Conservation (phyloP, 202 grass and related monocot genomes). For the Eragrostis tef region DNA sequence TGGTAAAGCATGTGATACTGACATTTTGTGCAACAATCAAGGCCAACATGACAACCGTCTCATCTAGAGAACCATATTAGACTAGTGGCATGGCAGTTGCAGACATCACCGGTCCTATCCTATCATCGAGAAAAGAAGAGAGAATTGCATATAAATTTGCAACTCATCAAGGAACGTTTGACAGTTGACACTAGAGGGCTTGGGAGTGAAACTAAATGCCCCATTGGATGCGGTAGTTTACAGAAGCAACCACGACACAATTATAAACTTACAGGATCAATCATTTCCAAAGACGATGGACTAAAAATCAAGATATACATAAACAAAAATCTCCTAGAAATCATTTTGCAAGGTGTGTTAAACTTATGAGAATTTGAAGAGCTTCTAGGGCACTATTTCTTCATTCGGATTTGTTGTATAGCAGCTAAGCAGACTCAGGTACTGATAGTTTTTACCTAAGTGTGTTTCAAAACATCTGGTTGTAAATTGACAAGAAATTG, state of each 20-base stretch:
- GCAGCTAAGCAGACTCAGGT: constrained; percentile 20
- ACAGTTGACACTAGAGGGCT: constrained; percentile 6
- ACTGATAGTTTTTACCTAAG: background rate
- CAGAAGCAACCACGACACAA: constrained; percentile 7
- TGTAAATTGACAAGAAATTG: constrained; percentile 7
- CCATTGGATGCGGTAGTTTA: background rate
- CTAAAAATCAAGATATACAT: background rate
- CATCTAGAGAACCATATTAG: constrained; percentile 16
- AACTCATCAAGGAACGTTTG: background rate
- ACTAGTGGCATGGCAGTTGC: background rate
- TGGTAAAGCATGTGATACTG: constrained; percentile 25
- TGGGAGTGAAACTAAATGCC: constrained; percentile 3
- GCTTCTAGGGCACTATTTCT: background rate
- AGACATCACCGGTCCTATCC: background rate
- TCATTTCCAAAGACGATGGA: background rate
- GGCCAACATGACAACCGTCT: background rate
- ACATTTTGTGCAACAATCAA: constrained; percentile 6
- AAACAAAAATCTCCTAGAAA: background rate
- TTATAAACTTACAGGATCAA: constrained; percentile 1
- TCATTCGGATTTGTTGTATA: background rate
- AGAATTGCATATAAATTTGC: constrained; percentile 14
- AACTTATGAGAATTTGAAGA: background rate
- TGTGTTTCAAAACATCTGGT: background rate
- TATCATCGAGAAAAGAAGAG: constrained; percentile 15
- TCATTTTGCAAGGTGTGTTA: background rate